Conservation (phyloP, 148 eudicot species). For the Camellia sinensis region DNA sequence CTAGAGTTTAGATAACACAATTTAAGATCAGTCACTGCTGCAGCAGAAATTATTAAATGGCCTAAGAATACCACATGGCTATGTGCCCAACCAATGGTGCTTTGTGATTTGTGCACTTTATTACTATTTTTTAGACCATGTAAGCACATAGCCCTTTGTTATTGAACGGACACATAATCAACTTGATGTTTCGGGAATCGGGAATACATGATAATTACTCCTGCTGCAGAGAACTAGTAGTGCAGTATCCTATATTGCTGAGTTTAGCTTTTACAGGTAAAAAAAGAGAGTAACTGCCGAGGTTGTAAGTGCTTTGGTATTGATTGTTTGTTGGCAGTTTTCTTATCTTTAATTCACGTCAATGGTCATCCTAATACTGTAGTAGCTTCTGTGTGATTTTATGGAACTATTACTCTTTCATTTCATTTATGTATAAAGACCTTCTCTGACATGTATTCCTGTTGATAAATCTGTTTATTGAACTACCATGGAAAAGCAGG, state of each 20-base stretch:
- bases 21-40: too few species aligned
- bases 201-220: too few species aligned
- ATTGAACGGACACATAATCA: too few species aligned
- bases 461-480: not conserved
- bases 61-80: too few species aligned
- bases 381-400: not conserved
- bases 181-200: too few species aligned
- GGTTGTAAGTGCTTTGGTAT: not conserved
- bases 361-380: not conserved
- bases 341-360: not conserved
- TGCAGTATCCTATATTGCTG: not conserved
- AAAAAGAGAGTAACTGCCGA: not conserved
- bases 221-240: too few species aligned
- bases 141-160: too few species aligned
- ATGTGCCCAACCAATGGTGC: too few species aligned
- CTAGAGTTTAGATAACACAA: too few species aligned
- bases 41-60: too few species aligned
- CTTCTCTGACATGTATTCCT: slow-evolving; percentile 1
- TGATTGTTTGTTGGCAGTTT: not conserved
- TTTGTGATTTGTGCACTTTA: too few species aligned
- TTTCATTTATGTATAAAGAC: not conserved
- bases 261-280: not conserved
- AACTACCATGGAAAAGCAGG: not conserved
- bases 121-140: too few species aligned
- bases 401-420: not conserved